A percentile compares a stretch with the other conserved stretches of the same genome.
Evolutionary conservation across 2,329 filamentous ascomycete species (phyloP).

Genomic region (Trichophyton verrucosum): DNA sequence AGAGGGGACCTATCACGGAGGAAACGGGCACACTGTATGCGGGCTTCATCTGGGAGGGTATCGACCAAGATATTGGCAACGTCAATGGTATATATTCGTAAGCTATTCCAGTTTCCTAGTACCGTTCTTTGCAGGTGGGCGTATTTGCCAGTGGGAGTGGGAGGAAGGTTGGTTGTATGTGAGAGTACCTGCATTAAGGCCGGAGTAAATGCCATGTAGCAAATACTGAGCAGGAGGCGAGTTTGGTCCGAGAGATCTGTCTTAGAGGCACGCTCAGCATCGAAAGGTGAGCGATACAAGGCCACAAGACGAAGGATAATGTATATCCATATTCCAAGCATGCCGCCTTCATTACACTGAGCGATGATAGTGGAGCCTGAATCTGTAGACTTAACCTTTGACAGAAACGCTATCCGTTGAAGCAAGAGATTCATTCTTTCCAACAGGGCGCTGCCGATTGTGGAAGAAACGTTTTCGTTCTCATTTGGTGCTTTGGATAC

Average conservation of each 20-base stretch:
- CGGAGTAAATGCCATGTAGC: slow-evolving; percentile 30
- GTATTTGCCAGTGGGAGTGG: slow-evolving; percentile 16
- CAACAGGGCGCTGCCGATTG: slow-evolving; percentile 24
- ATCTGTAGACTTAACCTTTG: slow-evolving; percentile 16
- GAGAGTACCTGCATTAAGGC: slow-evolving; percentile 23
- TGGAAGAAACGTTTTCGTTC: slow-evolving; percentile 20
- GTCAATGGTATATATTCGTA: slow-evolving; percentile 33
- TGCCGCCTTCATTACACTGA: slow-evolving; percentile 13
- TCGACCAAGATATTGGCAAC: slow-evolving; percentile 35
- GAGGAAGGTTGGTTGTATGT: slow-evolving; percentile 21
- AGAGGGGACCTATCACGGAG: slow-evolving; percentile 32
- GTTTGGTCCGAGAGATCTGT: slow-evolving; percentile 24
- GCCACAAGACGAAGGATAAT: slow-evolving; percentile 29
- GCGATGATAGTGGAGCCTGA: slow-evolving; percentile 12
- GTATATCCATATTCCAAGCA: slow-evolving; percentile 30
- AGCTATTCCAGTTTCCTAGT: slow-evolving; percentile 22
- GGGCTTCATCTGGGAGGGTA: slow-evolving; percentile 32
- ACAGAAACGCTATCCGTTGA: slow-evolving; percentile 25
- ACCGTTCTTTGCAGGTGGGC: slow-evolving; percentile 11
- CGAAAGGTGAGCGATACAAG: slow-evolving; percentile 30
- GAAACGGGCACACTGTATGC: slow-evolving; percentile 31
- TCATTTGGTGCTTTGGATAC: slow-evolving; percentile 26
- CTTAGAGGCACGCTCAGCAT: slow-evolving; percentile 16
- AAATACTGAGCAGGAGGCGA: slow-evolving; percentile 28
- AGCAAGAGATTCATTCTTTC: slow-evolving; percentile 31